Evolutionary conservation across 352 stramenopile genomes (phyloP).

Genomic region (Phytophthora nicotianae): DNA sequence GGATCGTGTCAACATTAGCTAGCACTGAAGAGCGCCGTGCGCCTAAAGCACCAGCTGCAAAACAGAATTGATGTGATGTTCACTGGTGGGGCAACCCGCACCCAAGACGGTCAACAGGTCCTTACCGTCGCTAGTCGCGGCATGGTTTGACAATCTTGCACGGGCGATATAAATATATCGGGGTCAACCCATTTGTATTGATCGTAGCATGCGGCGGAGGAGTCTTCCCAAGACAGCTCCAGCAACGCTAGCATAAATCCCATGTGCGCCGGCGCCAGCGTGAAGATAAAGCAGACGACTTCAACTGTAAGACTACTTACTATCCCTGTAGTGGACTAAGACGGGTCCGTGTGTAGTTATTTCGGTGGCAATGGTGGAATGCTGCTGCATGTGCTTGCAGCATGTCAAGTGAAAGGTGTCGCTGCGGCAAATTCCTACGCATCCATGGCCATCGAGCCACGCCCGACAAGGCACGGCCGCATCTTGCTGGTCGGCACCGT

Average conservation of each 20-base stretch:
- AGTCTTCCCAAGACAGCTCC: not conserved
- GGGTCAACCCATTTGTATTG: too few relatives aligned
- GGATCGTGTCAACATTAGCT: constrained; percentile 25
- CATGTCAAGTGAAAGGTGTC: constrained; percentile 12
- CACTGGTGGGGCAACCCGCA: constrained; percentile 4
- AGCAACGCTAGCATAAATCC: constrained; percentile 5
- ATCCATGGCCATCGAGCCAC: too few relatives aligned
- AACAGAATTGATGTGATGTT: constrained; percentile 15
- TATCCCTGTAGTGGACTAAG: too few relatives aligned
- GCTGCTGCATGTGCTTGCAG: constrained; percentile 1
- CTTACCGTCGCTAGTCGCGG: constrained; percentile 9
- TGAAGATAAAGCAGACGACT: too few relatives aligned
- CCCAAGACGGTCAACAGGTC: constrained; percentile 18
- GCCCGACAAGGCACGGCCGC: too few relatives aligned
- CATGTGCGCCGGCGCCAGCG: not conserved
- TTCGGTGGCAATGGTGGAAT: not conserved
- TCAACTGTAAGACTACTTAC: too few relatives aligned
- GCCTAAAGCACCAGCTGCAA: constrained; percentile 17
- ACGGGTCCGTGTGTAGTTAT: not conserved
- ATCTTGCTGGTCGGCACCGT: constrained; percentile 8
- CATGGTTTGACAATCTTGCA: not conserved
- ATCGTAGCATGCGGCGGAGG: too few relatives aligned
- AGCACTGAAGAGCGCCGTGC: not conserved
- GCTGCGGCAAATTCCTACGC: not conserved
- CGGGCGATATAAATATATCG: too few relatives aligned